Evolutionary conservation across 2,329 filamentous ascomycete genomes (phyloP).

Genomic region (Knufia fluminis): DNA sequence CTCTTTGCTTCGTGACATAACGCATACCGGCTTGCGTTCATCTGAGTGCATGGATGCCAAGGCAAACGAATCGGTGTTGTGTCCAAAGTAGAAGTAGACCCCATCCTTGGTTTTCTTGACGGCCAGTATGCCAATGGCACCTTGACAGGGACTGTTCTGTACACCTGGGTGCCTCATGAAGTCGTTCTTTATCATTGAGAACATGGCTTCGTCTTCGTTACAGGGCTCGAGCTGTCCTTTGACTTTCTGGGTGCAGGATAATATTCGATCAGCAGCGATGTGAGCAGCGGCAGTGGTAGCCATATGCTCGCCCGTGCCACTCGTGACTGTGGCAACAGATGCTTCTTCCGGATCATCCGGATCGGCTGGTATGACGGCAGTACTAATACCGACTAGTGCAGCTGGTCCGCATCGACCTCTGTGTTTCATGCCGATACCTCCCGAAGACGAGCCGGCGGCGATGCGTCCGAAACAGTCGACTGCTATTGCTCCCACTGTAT

Average conservation of each 20-base stretch:
- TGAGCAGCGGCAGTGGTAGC: slow-evolving; percentile 86
- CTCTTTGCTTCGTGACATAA: slow-evolving; percentile 70
- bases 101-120: slow-evolving; percentile 75
- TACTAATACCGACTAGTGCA: slow-evolving; percentile 83
- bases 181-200: slow-evolving; percentile 71
- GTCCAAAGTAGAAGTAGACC: slow-evolving; percentile 81
- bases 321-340: slow-evolving; percentile 76
- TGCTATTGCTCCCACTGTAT: slow-evolving; percentile 93
- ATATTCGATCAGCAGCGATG: slow-evolving; percentile 76
- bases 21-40: slow-evolving; percentile 64
- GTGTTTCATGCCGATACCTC: slow-evolving; percentile 98
- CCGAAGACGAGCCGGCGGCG: slow-evolving; percentile 89
- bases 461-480: slow-evolving; percentile 80
- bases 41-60: slow-evolving; percentile 78
- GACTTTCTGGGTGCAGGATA: slow-evolving; percentile 56
- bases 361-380: slow-evolving; percentile 73
- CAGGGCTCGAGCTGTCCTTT: slow-evolving; percentile 56
- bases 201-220: slow-evolving; percentile 68
- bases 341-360: slow-evolving; percentile 58
- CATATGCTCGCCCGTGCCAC: slow-evolving; percentile 96
- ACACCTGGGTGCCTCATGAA: slow-evolving; percentile 90
- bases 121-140: slow-evolving; percentile 80
- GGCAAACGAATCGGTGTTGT: slow-evolving; percentile 84
- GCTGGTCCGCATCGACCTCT: slow-evolving; percentile 84
- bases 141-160: slow-evolving; percentile 64